Conservation (phyloP, 768 basidiomycete genomes). For the Rhodocollybia butyracea region DNA sequence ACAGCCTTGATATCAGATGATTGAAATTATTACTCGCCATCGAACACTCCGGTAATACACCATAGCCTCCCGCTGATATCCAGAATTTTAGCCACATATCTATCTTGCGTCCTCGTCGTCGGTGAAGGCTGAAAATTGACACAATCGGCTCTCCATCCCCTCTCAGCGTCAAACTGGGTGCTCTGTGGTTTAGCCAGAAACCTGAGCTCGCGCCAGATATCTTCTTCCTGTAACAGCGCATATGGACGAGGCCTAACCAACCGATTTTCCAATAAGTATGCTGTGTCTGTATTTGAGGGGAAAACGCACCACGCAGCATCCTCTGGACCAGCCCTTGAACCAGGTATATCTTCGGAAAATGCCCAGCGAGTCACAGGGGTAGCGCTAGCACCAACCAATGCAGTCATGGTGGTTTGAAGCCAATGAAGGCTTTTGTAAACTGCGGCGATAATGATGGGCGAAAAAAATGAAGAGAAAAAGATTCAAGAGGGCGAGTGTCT, state of each 20-base stretch:
- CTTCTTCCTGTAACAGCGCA: conserved; percentile 44
- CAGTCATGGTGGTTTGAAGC: conserved; percentile 5
- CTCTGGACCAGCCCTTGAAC: conserved; percentile 58
- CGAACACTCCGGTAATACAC: conserved; percentile 70
- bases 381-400: not conserved
- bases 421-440: not conserved
- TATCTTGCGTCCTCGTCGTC: conserved; percentile 54
- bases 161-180: conserved; percentile 29
- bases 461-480: not conserved
- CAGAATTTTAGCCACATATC: conserved; percentile 57
- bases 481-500: not conserved
- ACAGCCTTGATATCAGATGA: not conserved
- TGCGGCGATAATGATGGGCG: not conserved
- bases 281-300: no score
- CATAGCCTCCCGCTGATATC: conserved; percentile 54
- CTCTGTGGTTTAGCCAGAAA: conserved; percentile 51
- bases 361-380: conserved; percentile 30
- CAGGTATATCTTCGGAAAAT: conserved; percentile 59
- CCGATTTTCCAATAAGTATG: no score
- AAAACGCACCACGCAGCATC: no score
- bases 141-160: conserved; percentile 46
- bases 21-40: conserved; percentile 42
- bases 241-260: conserved; percentile 59
- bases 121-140: conserved; percentile 68
- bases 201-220: conserved; percentile 51